Evolutionary conservation across 1,284 basidiomycete genomes (phyloP).

Genomic region (Sporisorium sorghi): DNA sequence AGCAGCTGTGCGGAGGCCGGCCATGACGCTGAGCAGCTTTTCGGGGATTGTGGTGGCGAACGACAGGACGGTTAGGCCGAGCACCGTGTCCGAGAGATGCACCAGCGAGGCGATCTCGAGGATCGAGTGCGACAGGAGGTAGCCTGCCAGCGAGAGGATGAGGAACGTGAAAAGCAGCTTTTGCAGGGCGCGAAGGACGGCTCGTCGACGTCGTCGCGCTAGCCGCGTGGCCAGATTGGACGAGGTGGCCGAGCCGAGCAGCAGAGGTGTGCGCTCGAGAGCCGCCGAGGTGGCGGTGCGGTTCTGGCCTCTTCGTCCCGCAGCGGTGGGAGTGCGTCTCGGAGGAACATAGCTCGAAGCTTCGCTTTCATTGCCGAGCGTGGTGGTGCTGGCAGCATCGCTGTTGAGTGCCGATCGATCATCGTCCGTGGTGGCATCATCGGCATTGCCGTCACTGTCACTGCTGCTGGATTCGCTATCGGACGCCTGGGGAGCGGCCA

Average conservation of each 20-base stretch:
- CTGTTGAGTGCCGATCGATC: slow-evolving; percentile 23
- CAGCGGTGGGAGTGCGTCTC: slow-evolving; percentile 19
- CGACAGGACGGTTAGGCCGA: slow-evolving; percentile 64
- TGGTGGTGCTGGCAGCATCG: slow-evolving; percentile 32
- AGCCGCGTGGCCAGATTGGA: slow-evolving; percentile 34
- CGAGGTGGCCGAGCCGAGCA: slow-evolving; percentile 41
- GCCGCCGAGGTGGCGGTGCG: slow-evolving; percentile 44
- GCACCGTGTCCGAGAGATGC: slow-evolving; percentile 59
- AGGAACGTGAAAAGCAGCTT: slow-evolving; percentile 45
- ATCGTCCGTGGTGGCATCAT: slow-evolving; percentile 8
- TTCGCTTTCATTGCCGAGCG: slow-evolving; percentile 39
- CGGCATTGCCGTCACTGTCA: slow-evolving; percentile 3
- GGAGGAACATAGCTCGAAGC: slow-evolving; percentile 35
- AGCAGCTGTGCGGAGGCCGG: slow-evolving; percentile 36
- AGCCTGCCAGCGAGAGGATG: slow-evolving; percentile 62
- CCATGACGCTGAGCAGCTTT: slow-evolving; percentile 64
- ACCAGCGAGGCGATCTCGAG: slow-evolving; percentile 55
- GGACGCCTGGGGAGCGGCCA: slow-evolving; percentile 32
- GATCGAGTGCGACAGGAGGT: slow-evolving; percentile 62
- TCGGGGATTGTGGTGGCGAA: slow-evolving; percentile 69
- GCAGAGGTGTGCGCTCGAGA: slow-evolving; percentile 35
- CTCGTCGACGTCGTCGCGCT: slow-evolving; percentile 19
- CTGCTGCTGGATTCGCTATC: slow-evolving; percentile 32
- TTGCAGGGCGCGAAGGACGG: slow-evolving; percentile 22
- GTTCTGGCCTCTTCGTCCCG: slow-evolving; percentile 25